These are phyloP conservation scores for Chytriomyces hyalinus DNA, from an alignment of 192 early-diverging fungal genomes.

Conservation along the genomic window DNA sequence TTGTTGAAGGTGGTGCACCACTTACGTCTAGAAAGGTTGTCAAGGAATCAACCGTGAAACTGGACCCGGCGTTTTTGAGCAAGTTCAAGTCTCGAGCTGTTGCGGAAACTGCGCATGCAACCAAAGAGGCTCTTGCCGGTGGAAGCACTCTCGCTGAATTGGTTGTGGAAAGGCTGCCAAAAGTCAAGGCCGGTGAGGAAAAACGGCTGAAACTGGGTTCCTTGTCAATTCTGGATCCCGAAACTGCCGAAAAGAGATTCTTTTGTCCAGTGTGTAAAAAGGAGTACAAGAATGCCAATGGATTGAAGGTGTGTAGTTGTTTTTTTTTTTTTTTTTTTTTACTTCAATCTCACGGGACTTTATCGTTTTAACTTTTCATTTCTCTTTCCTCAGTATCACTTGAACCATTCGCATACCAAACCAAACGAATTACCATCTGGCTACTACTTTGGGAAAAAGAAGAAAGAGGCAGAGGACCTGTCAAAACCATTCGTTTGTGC, in stretches of 20 bases:
- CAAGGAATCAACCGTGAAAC: not conserved
- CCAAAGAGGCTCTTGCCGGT: not conserved
- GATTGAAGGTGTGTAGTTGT: constrained; percentile 72
- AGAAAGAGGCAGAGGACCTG: constrained; percentile 37
- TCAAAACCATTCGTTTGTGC: constrained; percentile 65
- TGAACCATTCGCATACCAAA: constrained; percentile 38
- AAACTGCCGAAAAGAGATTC: constrained; percentile 55
- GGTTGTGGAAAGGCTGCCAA: constrained; percentile 23
- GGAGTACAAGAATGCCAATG: constrained; percentile 98
- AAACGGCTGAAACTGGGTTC: constrained; percentile 28
- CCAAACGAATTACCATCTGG: constrained; percentile 35
- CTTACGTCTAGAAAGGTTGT: no score
- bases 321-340: constrained; percentile 31
- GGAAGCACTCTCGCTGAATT: constrained; percentile 25
- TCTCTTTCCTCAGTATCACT: constrained; percentile 27
- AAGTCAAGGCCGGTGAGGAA: constrained; percentile 30
- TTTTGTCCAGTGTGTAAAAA: constrained; percentile 91
- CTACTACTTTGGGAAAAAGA: constrained; percentile 37
- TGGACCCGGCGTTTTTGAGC: constrained; percentile 31
- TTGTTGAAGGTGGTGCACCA: constrained; percentile 14
- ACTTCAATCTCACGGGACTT: not conserved
- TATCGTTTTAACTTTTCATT: constrained; percentile 10
- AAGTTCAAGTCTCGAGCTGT: constrained; percentile 26
- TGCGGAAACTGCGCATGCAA: constrained; percentile 17
- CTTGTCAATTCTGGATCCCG: constrained; percentile 35